Percentiles rank a stretch among this genome's conserved stretches.
Conservation (phyloP, 139 green algal species). For the Haematococcus lacustris region DNA sequence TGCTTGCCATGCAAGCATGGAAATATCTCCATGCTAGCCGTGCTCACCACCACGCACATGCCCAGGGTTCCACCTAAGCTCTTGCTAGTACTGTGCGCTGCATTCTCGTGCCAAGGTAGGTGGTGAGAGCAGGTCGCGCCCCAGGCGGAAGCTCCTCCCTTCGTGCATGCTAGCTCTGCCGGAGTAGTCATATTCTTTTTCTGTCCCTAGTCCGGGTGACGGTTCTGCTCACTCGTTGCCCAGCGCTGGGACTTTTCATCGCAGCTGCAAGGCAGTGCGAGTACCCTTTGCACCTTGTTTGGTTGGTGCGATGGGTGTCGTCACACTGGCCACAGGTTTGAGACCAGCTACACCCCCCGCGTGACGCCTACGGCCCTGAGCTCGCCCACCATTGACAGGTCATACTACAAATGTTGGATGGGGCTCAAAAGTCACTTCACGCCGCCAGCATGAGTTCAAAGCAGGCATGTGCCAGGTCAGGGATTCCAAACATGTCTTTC, state of each 20-base stretch:
- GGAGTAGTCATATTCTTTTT: too few relatives aligned
- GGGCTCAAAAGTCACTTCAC: constrained; percentile 54
- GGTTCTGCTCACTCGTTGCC: too few relatives aligned
- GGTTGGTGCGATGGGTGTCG: too few relatives aligned
- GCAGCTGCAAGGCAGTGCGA: too few relatives aligned
- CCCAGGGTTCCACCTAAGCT: not conserved
- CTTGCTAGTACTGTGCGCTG: not conserved
- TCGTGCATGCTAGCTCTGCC: not conserved
- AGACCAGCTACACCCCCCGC: constrained; percentile 54
- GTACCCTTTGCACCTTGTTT: too few relatives aligned
- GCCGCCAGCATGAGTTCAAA: too few relatives aligned
- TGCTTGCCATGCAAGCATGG: not conserved
- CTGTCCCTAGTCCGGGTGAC: too few relatives aligned
- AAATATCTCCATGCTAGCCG: not conserved
- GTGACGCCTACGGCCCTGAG: constrained; percentile 63
- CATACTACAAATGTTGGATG: constrained; percentile 76
- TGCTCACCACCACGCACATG: not conserved
- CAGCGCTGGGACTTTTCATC: too few relatives aligned
- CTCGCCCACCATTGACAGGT: constrained; percentile 63
- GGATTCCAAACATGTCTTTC: too few relatives aligned
- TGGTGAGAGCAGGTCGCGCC: not conserved
- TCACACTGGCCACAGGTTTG: constrained; percentile 69
- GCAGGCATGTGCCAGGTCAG: too few relatives aligned
- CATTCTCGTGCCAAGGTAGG: not conserved
- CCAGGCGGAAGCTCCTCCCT: too few relatives aligned